Evolutionary conservation across 345 rosid genomes (phyloP).

Genomic region (Lepidium sativum): DNA sequence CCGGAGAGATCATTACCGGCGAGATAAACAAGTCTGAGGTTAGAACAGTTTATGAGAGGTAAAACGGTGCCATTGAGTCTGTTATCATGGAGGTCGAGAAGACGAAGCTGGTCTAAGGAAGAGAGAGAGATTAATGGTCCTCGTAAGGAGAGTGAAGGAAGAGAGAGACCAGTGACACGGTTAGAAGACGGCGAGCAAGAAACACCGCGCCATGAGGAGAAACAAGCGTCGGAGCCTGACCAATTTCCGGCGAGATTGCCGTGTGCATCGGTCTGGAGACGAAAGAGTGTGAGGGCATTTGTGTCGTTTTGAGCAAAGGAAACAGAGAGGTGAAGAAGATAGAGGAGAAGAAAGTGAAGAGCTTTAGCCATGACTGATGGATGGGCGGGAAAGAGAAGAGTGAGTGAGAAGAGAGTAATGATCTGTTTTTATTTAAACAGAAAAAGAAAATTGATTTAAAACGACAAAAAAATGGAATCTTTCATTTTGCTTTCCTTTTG

Average conservation of each 20-base stretch:
- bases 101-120: slow-evolving; percentile 66
- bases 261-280: slow-evolving; percentile 70
- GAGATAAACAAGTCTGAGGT: slow-evolving; percentile 71
- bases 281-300: slow-evolving; percentile 63
- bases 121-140: slow-evolving; percentile 70
- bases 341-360: slow-evolving; percentile 1
- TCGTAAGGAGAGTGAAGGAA: slow-evolving; percentile 63
- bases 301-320: slow-evolving; percentile 50
- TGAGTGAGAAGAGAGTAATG: slow-evolving; percentile 17
- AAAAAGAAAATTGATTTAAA: background rate
- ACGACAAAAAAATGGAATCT: slow-evolving; percentile 20
- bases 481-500: background rate
- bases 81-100: slow-evolving; percentile 80
- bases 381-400: slow-evolving; percentile 34
- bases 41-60: slow-evolving; percentile 54
- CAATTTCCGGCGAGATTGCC: slow-evolving; percentile 74
- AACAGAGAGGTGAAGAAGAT: slow-evolving; percentile 1
- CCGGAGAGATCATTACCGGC: slow-evolving; percentile 70
- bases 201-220: slow-evolving; percentile 69
- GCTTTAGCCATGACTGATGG: slow-evolving; percentile 25
- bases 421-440: slow-evolving; percentile 14
- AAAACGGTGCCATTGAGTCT: slow-evolving; percentile 65
- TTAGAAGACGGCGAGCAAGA: slow-evolving; percentile 43
- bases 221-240: slow-evolving; percentile 66
- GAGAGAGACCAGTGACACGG: slow-evolving; percentile 48